Evolutionary conservation across 2,329 filamentous ascomycete species (phyloP), one percentile per base, ranked within the genome.

Genomic region (Lasiodiplodia theobromae): DNA sequence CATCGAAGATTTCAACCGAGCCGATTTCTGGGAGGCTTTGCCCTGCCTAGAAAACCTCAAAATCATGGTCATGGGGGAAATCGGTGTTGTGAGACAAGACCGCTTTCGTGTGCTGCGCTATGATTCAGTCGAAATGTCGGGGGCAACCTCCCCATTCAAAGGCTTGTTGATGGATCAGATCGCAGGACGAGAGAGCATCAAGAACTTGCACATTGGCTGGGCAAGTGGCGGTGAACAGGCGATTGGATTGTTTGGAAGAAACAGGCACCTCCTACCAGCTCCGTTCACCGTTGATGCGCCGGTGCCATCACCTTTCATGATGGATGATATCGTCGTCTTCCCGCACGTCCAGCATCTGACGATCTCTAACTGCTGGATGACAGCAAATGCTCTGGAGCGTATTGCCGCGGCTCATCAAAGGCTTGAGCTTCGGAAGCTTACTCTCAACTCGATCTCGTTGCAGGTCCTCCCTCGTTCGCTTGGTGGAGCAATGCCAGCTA

Each of bases 331-430:
- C 31, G 12, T 89, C n/a, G 75, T 77, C 1, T 83, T 93, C 54
- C 86, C 86, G 3, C 77, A 86, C 72, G 76, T 92, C 28, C 81
- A 87, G 69, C 81, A 87, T 62, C 77, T 93, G 2, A 89, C 86
- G 0, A 79, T 92, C 10, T 87, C 87, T 72, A 92, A 92, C 72
- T 92, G 90, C 78, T 92, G 90, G 89, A 80, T 88, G 14, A 85
- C 86, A 2, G 89, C 90, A 0, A 81, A 85, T 51, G 82, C 88
- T 1, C 81, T 92, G 38, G 74, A 84, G 38, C 79, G 83, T 12
- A 82, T 89, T 64, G 78, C 89, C 69, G 78, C 79, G 2, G 75
- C 77, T 4, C 86, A 89, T 76, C 81, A 83, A 23, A 74, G 79
- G 5, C 21, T 21, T 16, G 6, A 16, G 3, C 77, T 92, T 14